A percentile compares a stretch with the other conserved stretches of the same genome.
phyloP scores from a whole-genome alignment of 176 grass and related monocot genomes.

The Cenchrus fungigraminus region DNA sequence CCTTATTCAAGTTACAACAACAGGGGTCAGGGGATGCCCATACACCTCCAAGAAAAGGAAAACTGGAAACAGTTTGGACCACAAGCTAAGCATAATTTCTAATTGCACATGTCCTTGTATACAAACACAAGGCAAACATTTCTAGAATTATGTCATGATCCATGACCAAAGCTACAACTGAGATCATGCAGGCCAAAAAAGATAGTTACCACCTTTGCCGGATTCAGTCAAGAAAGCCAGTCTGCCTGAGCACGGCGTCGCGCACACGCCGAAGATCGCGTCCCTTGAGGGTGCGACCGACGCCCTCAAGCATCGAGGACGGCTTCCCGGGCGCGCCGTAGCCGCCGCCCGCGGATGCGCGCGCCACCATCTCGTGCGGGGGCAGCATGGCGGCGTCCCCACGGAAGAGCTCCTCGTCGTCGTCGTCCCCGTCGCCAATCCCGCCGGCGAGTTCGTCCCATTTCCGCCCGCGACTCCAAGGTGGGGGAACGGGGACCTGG shows the following conservation, averaged over 20 bases:
- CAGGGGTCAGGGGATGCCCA: neutral
- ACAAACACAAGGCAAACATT: neutral
- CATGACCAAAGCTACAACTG: conserved; percentile 9
- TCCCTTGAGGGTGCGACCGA: conserved; percentile 87
- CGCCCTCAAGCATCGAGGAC: conserved; percentile 56
- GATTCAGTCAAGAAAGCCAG: conserved; percentile 48
- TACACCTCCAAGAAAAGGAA: conserved; percentile 7
- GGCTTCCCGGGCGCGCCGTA: conserved; percentile 19
- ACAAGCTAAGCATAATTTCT: neutral
- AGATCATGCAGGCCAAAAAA: neutral
- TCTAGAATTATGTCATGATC: conserved; percentile 9
- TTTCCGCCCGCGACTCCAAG: conserved; percentile 1
- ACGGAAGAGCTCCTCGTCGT: conserved; percentile 23
- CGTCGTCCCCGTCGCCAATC: conserved; percentile 6
- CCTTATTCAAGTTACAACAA: conserved; percentile 6
- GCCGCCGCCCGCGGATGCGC: conserved; percentile 26
- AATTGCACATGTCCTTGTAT: conserved; percentile 5
- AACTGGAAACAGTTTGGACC: neutral
- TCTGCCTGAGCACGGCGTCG: conserved; percentile 61
- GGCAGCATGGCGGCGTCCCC: conserved; percentile 46
- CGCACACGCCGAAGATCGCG: conserved; percentile 87
- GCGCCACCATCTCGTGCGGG: conserved; percentile 51
- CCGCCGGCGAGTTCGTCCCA: conserved; percentile 24
- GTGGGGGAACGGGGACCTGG: conserved; percentile 37
- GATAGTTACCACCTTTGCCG: conserved; percentile 9